Evolutionary conservation across 768 basidiomycete species (phyloP), one percentile per base, ranked within the genome.

Genomic region (Leucocoprinus sp.): DNA sequence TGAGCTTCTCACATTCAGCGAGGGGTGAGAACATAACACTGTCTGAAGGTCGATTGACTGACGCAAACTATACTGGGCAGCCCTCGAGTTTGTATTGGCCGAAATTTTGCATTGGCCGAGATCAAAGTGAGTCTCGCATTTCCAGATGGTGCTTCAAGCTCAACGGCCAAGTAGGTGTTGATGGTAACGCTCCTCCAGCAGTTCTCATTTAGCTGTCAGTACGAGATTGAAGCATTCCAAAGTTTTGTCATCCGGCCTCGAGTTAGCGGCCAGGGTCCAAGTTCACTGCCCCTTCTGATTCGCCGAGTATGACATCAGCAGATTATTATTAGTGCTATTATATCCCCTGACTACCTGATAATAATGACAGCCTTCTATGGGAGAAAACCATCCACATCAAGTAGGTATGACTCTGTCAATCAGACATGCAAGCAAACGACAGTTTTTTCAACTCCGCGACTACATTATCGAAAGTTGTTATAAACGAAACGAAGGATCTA

Each of bases 231-330:
- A 52, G 56, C 75, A 18, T 81, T 82, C 58, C 77, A 80, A 52
- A 78, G 78, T 42, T 82, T 81, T 49, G 80, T 82, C 9, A 69
- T 82, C 42, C 71, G 80, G 12, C 77, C 80, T 27, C 70, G 78
- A 26, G 57, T 82, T 45, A 64, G 63, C 51, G 77, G 78, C 36
- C 63, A 78, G 52, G 65, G 63, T 0, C 58, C 65, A 8, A 81
- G 78, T 50, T 78, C 76, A 9, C 68, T 82, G 31, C 79, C 80
- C 31, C 64, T 80, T 43, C 50, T 69, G 24, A 67, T 80, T 42
- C 70, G 63, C 34, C 68, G 59, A 51, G 31, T 70, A 38, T 69
- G 48, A 63, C 22, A 17, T 40, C 22, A 17, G 22, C 22, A n/a
- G n/a, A n/a, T n/a, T n/a, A n/a, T n/a, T n/a, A n/a, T n/a, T n/a